These are phyloP conservation scores for Rachicladosporium sp. DNA, from an alignment of 2,329 filamentous ascomycete genomes.

Conservation along the genomic window DNA sequence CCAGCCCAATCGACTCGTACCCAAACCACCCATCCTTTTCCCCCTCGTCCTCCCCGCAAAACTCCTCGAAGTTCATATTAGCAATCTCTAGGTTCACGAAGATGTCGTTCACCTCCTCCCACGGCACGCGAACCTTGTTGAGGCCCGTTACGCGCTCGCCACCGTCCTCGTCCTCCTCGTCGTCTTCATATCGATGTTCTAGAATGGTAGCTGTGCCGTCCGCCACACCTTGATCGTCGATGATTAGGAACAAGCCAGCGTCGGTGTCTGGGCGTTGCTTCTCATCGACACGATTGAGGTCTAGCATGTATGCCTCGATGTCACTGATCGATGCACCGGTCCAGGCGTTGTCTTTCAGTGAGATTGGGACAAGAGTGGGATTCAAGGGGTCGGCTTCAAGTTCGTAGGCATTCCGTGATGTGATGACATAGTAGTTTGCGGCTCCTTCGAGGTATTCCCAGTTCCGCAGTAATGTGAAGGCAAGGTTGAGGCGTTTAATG, in stretches of 20 bases:
- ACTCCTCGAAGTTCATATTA: slow-evolving; percentile 11
- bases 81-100: slow-evolving; percentile 12
- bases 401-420: slow-evolving; percentile 5
- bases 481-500: slow-evolving; percentile 7
- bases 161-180: not conserved
- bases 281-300: not conserved
- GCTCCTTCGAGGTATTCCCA: slow-evolving; percentile 3
- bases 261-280: not conserved
- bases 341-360: slow-evolving; percentile 5
- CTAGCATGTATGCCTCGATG: slow-evolving; percentile 7
- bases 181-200: not conserved
- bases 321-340: slow-evolving; percentile 6
- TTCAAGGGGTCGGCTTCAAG: slow-evolving; percentile 1
- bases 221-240: slow-evolving; percentile 7
- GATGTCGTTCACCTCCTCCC: slow-evolving; percentile 6
- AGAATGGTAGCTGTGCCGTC: not conserved
- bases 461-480: slow-evolving; percentile 8
- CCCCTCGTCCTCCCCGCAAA: not conserved
- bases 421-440: slow-evolving; percentile 5
- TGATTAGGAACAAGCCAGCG: slow-evolving; percentile 3
- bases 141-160: not conserved
- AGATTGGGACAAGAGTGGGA: not conserved
- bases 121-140: slow-evolving; percentile 9
- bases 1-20: not conserved
- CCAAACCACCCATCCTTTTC: too few species aligned